Base-by-base conservation (phyloP, 345 rosid genomes). In the Sapria himalayana region DNA sequence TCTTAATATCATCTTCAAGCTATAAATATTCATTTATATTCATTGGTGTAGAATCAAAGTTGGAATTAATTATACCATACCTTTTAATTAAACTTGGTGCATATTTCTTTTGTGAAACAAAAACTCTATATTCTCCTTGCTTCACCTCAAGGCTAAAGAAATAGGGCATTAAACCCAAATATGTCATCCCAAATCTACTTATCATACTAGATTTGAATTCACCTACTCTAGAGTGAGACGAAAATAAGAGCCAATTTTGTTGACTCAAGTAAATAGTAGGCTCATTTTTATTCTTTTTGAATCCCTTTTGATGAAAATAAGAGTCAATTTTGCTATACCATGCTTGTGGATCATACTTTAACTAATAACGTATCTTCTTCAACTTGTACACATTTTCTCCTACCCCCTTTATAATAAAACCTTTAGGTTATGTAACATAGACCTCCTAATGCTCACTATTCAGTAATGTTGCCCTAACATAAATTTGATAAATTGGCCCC, bases 61-160 rank as follows among this genome's bases (percentile, higher is more conserved):
- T 45, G 27, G 29, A 45, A 45, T 45, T 21, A 6, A 32, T 2
- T 39, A 45, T 19, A 25, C 5, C 1, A 20, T 12, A 45, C 29
- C 13, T 32, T n/a, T 12, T 3, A 4, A 45, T 19, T 7, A 45
- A 20, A 19, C 33, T 21, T 14, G 25, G 15, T 0, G 17, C 45
- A 41, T 41, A 41, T 24, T 39, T 39, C 17, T 3, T 22, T 39
- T 39, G 43, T 0, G 13, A 41, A 4, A 39, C 1, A 39, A 39
- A 39, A 39, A 39, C 15, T 3, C 29, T 29, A 39, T 22, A 16
- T 1, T 3, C 17, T 29, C 33, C 3, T 29, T 29, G 33, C n/a
- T n/a, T n/a, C n/a, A n/a, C n/a, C n/a, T n/a, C n/a, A n/a, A n/a
- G n/a, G n/a, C n/a, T n/a, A n/a, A 29, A 2, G 33, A 29, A 29